Evolutionary conservation across 805 yeast genomes (phyloP), one percentile per base, ranked within the genome.

Genomic region (Kluyveromyces lactis): DNA sequence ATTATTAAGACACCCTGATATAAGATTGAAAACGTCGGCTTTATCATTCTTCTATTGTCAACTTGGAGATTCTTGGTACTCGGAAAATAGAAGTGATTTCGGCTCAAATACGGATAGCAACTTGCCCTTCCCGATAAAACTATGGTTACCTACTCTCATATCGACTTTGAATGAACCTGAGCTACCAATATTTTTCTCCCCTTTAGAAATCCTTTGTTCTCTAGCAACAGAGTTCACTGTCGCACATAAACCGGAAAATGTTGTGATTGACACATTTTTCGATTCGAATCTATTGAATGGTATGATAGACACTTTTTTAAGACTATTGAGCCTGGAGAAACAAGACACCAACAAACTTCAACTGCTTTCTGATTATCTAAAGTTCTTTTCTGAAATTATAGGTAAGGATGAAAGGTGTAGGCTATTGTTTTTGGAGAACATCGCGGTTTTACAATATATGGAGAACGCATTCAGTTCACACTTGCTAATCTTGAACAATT

Each of bases 381-480:
- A 41, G 30, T 33, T 59, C 1, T 53, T 51, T 38, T 58, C 62
- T 4, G 42, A 53, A 4, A 37, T 56, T 17, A 45, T 59, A 10
- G 54, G 59, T 2, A 51, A 44, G 39, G 59, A 58, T 38, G 62
- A 58, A 30, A 36, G 40, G 9, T 47, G 52, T 31, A 47, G 63
- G 26, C 40, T 44, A 3, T 45, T 45, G 3, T 41, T 59, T n/a
- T 31, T 59, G 32, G 48, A 52, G 23, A 46, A 49, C 18, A 43
- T 41, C 8, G 29, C 45, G 12, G 33, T 59, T 11, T 38, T 58
- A 16, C 38, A 35, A 12, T 51, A 50, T 18, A 33, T 57, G 21
- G 56, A 57, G 35, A 28, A 39, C 7, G 52, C 52, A 12, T 18
- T 59, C 18, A 43, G 48, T 5, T 23, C 45, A 4, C 64, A 59